Conservation (phyloP, 345 rosid species). For the Citropsis articulata region DNA sequence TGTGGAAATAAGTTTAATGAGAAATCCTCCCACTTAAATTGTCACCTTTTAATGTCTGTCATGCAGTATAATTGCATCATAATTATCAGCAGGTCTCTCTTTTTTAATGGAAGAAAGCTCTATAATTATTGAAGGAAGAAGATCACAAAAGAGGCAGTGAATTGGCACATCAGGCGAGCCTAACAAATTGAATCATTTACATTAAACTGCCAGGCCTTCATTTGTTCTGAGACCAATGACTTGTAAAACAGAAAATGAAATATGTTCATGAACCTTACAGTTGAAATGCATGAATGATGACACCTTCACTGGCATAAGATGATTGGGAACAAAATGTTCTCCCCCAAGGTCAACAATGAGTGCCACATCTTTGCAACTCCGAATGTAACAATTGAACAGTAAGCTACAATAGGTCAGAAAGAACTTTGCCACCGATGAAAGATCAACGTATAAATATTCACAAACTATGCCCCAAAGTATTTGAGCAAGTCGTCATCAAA, state of each 20-base stretch:
- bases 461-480: slow-evolving; percentile 37
- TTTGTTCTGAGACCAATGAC: slow-evolving; percentile 1
- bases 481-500: slow-evolving; percentile 32
- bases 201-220: not conserved
- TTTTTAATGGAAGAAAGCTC: too few relatives aligned
- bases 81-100: too few relatives aligned
- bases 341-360: slow-evolving; percentile 12
- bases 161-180: not conserved
- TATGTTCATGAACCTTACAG: slow-evolving; percentile 9
- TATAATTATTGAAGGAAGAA: too few relatives aligned
- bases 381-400: not conserved
- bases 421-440: slow-evolving; percentile 27
- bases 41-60: too few relatives aligned
- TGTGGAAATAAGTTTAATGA: too few relatives aligned
- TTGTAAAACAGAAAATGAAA: slow-evolving; percentile 4
- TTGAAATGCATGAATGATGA: slow-evolving; percentile 8
- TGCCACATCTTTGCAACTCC: slow-evolving; percentile 8
- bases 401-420: slow-evolving; percentile 1
- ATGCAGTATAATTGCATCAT: too few relatives aligned
- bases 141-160: not conserved
- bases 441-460: slow-evolving; percentile 24
- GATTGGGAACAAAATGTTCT: not conserved
- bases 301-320: slow-evolving; percentile 1
- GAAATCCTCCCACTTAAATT: too few relatives aligned
- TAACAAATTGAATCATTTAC: slow-evolving; percentile 18